A percentile compares a stretch with the other conserved stretches of the same genome.
Conservation (phyloP, 148 eudicot genomes). For the Amaranthus cruentus region DNA sequence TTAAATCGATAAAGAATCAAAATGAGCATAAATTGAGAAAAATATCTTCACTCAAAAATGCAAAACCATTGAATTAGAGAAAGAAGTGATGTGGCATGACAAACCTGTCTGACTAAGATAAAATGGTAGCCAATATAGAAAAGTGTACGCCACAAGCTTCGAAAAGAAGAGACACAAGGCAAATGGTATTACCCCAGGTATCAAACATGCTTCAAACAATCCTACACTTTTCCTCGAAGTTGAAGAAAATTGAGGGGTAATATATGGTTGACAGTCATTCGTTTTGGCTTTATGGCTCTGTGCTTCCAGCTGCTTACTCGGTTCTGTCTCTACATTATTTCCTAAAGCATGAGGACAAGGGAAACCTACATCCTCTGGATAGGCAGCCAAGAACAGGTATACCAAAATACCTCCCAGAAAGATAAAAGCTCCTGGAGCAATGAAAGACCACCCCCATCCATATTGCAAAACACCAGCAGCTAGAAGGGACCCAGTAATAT, state of each 20-base stretch:
- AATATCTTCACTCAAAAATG: too few relatives aligned
- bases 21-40: neutral
- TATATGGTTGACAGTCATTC: constrained; percentile 14
- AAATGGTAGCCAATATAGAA: constrained; percentile 90
- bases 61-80: constrained; percentile 5
- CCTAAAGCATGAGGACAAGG: constrained; percentile 38
- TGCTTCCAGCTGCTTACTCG: constrained; percentile 47
- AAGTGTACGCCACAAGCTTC: constrained; percentile 96
- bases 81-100: constrained; percentile 9
- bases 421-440: constrained; percentile 68
- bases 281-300: constrained; percentile 32
- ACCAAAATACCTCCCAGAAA: constrained; percentile 64
- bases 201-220: constrained; percentile 69
- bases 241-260: constrained; percentile 23
- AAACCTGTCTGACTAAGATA: constrained; percentile 93
- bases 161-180: constrained; percentile 93
- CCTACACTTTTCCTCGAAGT: constrained; percentile 57
- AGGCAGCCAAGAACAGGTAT: constrained; percentile 74
- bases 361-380: constrained; percentile 90
- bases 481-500: constrained; percentile 78
- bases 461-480: constrained; percentile 84
- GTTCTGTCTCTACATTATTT: constrained; percentile 20
- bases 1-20: neutral
- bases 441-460: constrained; percentile 99
- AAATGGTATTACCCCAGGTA: constrained; percentile 95